Base-by-base conservation (phyloP, 2,329 filamentous ascomycete genomes). In the Paecilomyces dactylethromorphus region DNA sequence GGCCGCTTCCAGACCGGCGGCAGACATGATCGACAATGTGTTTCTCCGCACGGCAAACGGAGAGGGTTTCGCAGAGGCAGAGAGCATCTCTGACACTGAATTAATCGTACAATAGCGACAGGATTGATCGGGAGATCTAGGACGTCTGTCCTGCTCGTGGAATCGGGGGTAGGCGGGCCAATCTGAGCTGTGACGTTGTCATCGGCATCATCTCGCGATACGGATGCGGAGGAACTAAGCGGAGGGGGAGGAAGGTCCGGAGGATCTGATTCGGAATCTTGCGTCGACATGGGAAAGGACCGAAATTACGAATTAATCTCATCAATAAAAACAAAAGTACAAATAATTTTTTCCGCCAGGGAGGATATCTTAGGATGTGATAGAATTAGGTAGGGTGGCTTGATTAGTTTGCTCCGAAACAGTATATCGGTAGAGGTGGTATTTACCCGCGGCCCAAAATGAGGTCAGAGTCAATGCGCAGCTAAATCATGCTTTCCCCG, bases 41-140 rank as follows among this genome's bases (percentile, higher is more conserved):
- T 87, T 68, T 88, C 85, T 29, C 92, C 91, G 71, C 92, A 97
- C 4, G 92, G 91, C 3, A 96, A 78, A 0, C 89, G 89, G 58
- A 91, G 81, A 4, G 92, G 90, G 8, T 84, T 80, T 53, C 76
- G 79, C 31, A 94, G 78, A 1, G 88, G 87, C 51, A 78, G 79
- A 3, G 87, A 90, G 72, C 92, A 96, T 62, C 83, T 77, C 11
- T 82, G 82, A 71, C 92, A 97, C 75, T 95, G 91, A 56, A 94
- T 81, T 49, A 94, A 78, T 51, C 87, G 87, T 61, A 95, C 81
- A 57, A 92, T 79, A 59, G 83, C 78, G 63, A 89, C 52, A 32
- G 61, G 59, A 22, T 61, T 50, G 32, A 54, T 2, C 12, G 11
- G n/a, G 45, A 22, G 32, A 39, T 49, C 54, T 12, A 39, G 11